phyloP scores from a whole-genome alignment of 2,329 filamentous ascomycete genomes.

The Cryphonectria naterciae region DNA sequence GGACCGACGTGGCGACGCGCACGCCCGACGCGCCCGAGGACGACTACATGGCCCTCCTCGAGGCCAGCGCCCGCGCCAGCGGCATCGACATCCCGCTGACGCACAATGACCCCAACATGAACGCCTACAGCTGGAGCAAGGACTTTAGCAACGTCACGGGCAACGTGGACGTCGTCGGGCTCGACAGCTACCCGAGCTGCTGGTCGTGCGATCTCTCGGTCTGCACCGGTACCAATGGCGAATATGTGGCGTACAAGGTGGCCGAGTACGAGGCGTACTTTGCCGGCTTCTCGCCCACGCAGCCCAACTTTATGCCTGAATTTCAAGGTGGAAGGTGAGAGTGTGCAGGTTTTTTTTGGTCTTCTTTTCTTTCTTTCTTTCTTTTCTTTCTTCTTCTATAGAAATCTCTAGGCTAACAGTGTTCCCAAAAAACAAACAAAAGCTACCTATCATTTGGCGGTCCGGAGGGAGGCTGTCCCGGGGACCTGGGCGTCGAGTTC shows the following conservation, averaged over 20 bases:
- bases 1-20: constrained; percentile 45
- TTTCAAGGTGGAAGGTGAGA: constrained; percentile 51
- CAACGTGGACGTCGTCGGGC: constrained; percentile 57
- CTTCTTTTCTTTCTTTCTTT: no score
- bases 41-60: constrained; percentile 61
- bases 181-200: constrained; percentile 60
- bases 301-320: constrained; percentile 61
- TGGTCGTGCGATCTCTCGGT: constrained; percentile 67
- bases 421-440: background rate
- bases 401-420: no score
- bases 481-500: constrained; percentile 60
- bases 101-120: constrained; percentile 64
- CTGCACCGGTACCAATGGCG: constrained; percentile 62
- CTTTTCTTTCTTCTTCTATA: no score
- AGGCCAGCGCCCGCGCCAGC: constrained; percentile 56
- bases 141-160: constrained; percentile 62
- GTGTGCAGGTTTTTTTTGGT: no score
- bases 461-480: constrained; percentile 57
- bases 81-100: constrained; percentile 63
- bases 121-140: constrained; percentile 60
- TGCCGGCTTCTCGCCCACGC: constrained; percentile 41
- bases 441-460: constrained; percentile 63
- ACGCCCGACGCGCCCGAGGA: constrained; percentile 53
- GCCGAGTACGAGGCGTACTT: constrained; percentile 36
- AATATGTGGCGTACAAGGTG: constrained; percentile 56